A percentile compares a stretch with the other conserved stretches of the same genome.
Evolutionary conservation across 2,329 filamentous ascomycete genomes (phyloP).

Genomic region (Chrysosporium keratinophilum): DNA sequence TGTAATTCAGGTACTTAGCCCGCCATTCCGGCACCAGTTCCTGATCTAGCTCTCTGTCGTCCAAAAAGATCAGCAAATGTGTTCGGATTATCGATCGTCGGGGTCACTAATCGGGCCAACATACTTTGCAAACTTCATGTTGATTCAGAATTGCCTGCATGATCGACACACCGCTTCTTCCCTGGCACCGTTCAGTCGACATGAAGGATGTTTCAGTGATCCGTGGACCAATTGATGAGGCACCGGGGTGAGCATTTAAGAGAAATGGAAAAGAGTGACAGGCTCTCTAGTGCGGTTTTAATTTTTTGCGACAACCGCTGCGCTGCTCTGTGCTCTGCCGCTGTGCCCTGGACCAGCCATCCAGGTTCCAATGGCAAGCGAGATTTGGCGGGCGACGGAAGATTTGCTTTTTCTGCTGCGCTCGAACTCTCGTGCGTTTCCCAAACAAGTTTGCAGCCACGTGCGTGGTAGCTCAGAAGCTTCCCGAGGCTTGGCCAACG

Average conservation of each 20-base stretch:
- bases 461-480: conserved; percentile 1
- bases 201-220: not conserved
- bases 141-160: conserved; percentile 2
- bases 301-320: not conserved
- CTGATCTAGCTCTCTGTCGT: conserved; percentile 63
- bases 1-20: conserved; percentile 89
- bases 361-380: not conserved
- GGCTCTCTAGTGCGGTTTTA: not conserved
- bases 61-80: conserved; percentile 16
- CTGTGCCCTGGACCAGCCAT: not conserved
- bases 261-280: not conserved
- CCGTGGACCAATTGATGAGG: not conserved
- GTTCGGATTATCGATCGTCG: conserved; percentile 15
- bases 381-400: not conserved
- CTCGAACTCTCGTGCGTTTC: not conserved
- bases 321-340: not conserved
- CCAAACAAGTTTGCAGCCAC: conserved; percentile 5
- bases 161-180: conserved; percentile 6
- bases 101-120: conserved; percentile 16
- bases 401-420: not conserved
- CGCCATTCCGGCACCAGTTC: conserved; percentile 92
- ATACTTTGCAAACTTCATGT: conserved; percentile 55
- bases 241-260: conserved; percentile 2
- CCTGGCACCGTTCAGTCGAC: not conserved
- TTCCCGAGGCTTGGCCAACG: conserved; percentile 6